Percentiles rank a stretch among this genome's conserved stretches.
Conservation (phyloP, 2,329 filamentous ascomycete genomes). For the Phialemoniopsis sp. region DNA sequence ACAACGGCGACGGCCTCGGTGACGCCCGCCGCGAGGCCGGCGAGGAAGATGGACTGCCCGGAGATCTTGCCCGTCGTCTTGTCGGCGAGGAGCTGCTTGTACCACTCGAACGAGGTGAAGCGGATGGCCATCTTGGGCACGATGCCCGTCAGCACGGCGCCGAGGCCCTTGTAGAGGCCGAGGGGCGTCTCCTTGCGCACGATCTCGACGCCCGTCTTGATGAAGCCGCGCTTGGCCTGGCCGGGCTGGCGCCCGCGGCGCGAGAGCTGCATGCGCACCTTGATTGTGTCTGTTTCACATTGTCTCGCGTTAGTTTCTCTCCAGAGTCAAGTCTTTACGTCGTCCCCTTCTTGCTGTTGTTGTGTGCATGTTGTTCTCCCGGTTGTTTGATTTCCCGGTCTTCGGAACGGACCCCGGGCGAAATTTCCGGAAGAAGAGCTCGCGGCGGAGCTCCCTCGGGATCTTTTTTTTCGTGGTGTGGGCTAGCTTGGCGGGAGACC, state of each 20-base stretch:
- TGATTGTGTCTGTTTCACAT: slow-evolving; percentile 88
- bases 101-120: slow-evolving; percentile 94
- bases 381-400: too few species aligned
- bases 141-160: slow-evolving; percentile 92
- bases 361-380: too few species aligned
- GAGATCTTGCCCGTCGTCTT: slow-evolving; percentile 62
- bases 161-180: slow-evolving; percentile 96
- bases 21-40: slow-evolving; percentile 86
- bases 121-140: slow-evolving; percentile 99
- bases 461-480: too few species aligned
- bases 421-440: too few species aligned
- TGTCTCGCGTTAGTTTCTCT: too few species aligned
- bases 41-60: slow-evolving; percentile 62
- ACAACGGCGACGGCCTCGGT: slow-evolving; percentile 96
- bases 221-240: slow-evolving; percentile 81
- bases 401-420: too few species aligned
- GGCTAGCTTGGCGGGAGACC: slow-evolving; percentile 10
- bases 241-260: slow-evolving; percentile 78
- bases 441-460: too few species aligned
- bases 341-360: too few species aligned
- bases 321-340: too few species aligned
- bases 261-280: slow-evolving; percentile 99
- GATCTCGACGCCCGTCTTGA: slow-evolving; percentile 82
- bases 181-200: slow-evolving; percentile 86
- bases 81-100: slow-evolving; percentile 79